A percentile compares a stretch with the other conserved stretches of the same genome.
These are phyloP conservation scores for Avena insularis DNA, from an alignment of 176 grass and related monocot genomes.

Conservation along the genomic window DNA sequence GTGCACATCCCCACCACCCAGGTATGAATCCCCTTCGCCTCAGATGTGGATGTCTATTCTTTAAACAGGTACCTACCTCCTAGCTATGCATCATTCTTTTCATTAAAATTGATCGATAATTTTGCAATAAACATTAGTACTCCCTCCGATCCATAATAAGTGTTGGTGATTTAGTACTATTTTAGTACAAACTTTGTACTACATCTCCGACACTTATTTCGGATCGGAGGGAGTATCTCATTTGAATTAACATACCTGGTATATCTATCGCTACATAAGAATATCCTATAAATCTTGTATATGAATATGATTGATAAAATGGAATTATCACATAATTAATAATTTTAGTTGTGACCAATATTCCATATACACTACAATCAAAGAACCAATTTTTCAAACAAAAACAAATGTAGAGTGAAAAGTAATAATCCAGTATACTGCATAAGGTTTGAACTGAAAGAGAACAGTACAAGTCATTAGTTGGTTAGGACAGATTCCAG, in stretches of 20 bases:
- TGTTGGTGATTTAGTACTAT: too few species aligned
- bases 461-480: conserved; percentile 14
- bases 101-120: background rate
- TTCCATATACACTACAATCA: conserved; percentile 10
- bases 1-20: background rate
- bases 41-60: background rate
- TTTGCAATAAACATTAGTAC: conserved; percentile 13
- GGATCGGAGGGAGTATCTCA: background rate
- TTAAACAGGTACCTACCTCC: background rate
- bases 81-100: background rate
- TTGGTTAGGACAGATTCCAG: conserved; percentile 32
- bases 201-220: too few species aligned
- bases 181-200: too few species aligned
- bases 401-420: background rate
- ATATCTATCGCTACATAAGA: conserved; percentile 12
- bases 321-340: background rate
- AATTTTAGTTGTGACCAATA: conserved; percentile 11
- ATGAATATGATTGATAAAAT: conserved; percentile 1
- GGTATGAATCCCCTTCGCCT: background rate
- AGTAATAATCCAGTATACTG: background rate
- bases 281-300: background rate
- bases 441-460: background rate
- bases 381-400: background rate
- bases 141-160: too few species aligned
- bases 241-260: conserved; percentile 20